Percentiles rank a stretch among this genome's conserved stretches.
These are phyloP conservation scores for Microthlaspi erraticum DNA, from an alignment of 345 rosid species.

Conservation along the genomic window DNA sequence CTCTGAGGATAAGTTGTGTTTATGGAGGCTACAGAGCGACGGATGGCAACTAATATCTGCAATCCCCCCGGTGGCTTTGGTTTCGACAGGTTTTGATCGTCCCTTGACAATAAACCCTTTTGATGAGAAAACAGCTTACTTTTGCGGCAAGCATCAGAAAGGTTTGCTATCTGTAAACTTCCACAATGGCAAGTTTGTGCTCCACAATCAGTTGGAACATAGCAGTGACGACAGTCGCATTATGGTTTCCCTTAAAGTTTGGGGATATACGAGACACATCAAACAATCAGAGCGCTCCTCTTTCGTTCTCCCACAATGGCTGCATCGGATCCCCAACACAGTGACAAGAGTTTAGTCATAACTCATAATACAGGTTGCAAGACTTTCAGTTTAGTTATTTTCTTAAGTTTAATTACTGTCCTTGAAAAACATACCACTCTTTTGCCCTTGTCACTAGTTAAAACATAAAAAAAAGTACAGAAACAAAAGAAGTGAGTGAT, in stretches of 20 bases:
- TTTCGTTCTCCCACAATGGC: constrained; percentile 15
- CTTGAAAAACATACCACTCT: too few species aligned
- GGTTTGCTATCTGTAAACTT: background rate
- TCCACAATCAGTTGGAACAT: background rate
- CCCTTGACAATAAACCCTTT: constrained; percentile 10
- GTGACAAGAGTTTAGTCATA: background rate
- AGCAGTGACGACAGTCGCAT: background rate
- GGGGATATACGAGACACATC: too few species aligned
- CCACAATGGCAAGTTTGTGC: background rate
- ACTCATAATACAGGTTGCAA: too few species aligned
- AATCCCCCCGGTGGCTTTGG: background rate
- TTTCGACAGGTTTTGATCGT: background rate
- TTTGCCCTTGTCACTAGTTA: too few species aligned
- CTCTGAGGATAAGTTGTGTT: constrained; percentile 12
- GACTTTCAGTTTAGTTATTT: too few species aligned
- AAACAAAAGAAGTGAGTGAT: too few species aligned
- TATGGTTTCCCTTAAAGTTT: background rate
- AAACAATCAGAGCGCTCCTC: background rate
- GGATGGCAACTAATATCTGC: constrained; percentile 3
- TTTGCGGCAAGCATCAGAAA: background rate
- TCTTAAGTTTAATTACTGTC: too few species aligned
- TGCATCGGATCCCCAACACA: background rate
- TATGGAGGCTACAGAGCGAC: constrained; percentile 6
- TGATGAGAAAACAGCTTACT: background rate
- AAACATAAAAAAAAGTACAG: too few species aligned